Percentiles rank a stretch among this genome's conserved stretches.
Evolutionary conservation across 2,329 filamentous ascomycete genomes (phyloP).

Genomic region (Aureobasidium melanogenum): DNA sequence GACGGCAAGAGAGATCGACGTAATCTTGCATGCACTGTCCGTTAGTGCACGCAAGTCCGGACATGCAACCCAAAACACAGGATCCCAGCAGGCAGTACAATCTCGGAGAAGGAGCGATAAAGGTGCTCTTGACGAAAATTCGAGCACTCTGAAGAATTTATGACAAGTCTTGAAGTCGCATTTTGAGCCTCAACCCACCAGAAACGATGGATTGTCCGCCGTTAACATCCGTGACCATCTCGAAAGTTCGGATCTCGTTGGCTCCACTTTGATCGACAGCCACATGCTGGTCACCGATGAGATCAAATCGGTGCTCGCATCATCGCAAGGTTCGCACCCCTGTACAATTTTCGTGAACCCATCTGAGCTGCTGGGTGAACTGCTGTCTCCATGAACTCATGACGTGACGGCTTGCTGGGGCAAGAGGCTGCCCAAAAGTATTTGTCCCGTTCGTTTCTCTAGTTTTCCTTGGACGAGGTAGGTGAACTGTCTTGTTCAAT

Average conservation of each 20-base stretch:
- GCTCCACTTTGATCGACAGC: conserved; percentile 5
- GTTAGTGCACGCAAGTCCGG: background rate
- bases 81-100: no score
- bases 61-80: background rate
- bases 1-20: background rate
- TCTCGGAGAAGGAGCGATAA: background rate
- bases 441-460: background rate
- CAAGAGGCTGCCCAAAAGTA: background rate
- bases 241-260: background rate
- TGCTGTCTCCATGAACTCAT: background rate
- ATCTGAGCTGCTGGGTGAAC: background rate
- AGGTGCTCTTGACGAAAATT: background rate
- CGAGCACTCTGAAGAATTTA: background rate
- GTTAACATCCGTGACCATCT: background rate
- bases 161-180: background rate
- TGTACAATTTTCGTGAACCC: conserved; percentile 8
- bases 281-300: conserved; percentile 4
- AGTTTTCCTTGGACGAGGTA: background rate
- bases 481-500: background rate
- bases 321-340: conserved; percentile 3
- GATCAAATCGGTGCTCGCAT: conserved; percentile 6
- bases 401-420: conserved; percentile 7
- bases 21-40: background rate
- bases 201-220: background rate
- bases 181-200: background rate